phyloP scores from a whole-genome alignment of 345 rosid species.

The Pistacia integerrima region DNA sequence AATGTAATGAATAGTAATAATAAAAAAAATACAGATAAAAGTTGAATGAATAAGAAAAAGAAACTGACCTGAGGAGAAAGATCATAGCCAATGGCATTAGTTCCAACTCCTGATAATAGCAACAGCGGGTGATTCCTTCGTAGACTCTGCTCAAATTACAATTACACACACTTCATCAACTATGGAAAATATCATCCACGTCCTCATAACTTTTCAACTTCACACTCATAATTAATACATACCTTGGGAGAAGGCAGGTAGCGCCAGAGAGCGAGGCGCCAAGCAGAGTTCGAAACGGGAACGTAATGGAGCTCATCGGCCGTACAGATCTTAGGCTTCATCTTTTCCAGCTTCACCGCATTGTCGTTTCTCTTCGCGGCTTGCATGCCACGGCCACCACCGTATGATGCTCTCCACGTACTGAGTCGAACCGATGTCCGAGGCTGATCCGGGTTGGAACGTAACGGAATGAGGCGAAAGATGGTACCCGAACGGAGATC shows the following conservation, averaged over 20 bases:
- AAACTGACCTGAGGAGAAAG: conserved; percentile 65
- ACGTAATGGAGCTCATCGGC: conserved; percentile 65
- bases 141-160: conserved; percentile 38
- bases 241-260: conserved; percentile 61
- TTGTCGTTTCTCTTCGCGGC: neutral
- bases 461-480: neutral
- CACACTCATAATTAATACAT: neutral
- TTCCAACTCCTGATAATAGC: conserved; percentile 73
- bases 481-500: neutral
- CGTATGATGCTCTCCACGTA: neutral
- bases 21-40: no score
- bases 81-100: conserved; percentile 78
- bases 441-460: neutral
- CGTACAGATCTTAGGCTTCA: conserved; percentile 44
- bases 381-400: neutral
- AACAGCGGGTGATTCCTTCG: conserved; percentile 75
- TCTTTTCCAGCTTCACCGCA: neutral
- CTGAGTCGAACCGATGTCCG: neutral
- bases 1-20: no score
- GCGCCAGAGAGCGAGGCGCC: conserved; percentile 65
- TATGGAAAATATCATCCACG: neutral
- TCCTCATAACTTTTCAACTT: neutral
- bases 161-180: conserved; percentile 1
- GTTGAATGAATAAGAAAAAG: neutral
- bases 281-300: conserved; percentile 36